Evolutionary conservation across 805 yeast species (phyloP), one percentile per base, ranked within the genome.

Genomic region (Kluyveromyces dobzhanskii): DNA sequence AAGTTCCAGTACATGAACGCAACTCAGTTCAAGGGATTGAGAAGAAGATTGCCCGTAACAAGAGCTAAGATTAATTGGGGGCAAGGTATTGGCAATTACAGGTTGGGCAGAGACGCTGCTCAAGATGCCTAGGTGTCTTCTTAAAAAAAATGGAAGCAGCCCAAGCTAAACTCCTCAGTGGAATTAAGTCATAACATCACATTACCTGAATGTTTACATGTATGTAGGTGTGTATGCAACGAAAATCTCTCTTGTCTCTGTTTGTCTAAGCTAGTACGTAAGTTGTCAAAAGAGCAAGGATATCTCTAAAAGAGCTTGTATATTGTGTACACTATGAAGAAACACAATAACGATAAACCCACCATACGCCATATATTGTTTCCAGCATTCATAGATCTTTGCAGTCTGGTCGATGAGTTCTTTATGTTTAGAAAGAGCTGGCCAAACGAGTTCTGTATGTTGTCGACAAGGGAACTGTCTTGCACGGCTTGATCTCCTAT

Each of bases 41-140:
- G 98, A 64, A 80, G 98, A 61, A 85, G 85, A 58, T 69, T 90
- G 46, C 98, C 98, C 6, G 80, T 90, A 16, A 90, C 95, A 16
- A 74, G 96, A 56, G 75, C 95, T 13, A 87, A 83, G 58, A 81
- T 90, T 53, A 85, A 85, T 58, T 90, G 98, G 98, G 96, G 95
- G 23, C 84, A 76, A 54, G 85, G 96, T 9, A 85, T 86, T 50
- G 94, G 94, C 13, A 84, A 80, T 56, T 88, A 88, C 64, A 76
- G 85, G 53, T 67, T 90, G 32, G 97, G 97, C 13, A 78, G 78
- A 47, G 88, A 83, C 55, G 87, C 80, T 25, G 80, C 70, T 9
- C 67, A 69, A 38, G 70, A 68, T 16, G 29, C 29, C 10, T 34
- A 24, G 14, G 16, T 14, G n/a, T n/a, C n/a, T n/a, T n/a, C n/a